Conservation (phyloP, 805 yeast genomes). For the Kodamaea hsintzibuensis region DNA sequence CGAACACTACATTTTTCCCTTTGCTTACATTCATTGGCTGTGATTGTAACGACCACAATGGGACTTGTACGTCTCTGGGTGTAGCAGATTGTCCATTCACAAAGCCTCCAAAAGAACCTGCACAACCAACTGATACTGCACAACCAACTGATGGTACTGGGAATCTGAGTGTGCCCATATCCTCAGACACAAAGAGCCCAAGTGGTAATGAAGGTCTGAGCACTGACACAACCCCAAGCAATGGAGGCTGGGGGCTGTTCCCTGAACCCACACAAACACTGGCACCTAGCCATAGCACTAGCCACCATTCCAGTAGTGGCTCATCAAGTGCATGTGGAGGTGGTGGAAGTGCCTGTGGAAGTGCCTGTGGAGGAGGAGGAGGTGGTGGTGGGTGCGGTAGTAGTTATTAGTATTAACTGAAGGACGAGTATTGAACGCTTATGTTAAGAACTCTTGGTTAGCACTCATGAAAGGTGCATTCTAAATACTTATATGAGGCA, state of each 20-base stretch:
- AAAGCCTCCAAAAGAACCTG: too few relatives aligned
- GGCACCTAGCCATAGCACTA: not conserved
- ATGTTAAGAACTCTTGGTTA: too few relatives aligned
- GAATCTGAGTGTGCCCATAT: too few relatives aligned
- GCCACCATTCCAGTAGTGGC: not conserved
- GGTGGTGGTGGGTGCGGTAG: not conserved
- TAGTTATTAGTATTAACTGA: too few relatives aligned
- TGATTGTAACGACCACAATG: not conserved
- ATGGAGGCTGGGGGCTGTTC: not conserved
- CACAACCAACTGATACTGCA: not conserved
- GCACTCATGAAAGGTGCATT: too few relatives aligned
- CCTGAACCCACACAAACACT: not conserved
- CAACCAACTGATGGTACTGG: too few relatives aligned
- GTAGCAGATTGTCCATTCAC: not conserved
- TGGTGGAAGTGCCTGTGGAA: not conserved
- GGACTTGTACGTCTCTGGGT: not conserved
- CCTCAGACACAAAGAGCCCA: too few relatives aligned
- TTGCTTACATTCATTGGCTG: not conserved
- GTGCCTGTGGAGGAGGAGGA: constrained; percentile 3
- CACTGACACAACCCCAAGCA: too few relatives aligned
- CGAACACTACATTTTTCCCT: not conserved
- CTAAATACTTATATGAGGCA: too few relatives aligned
- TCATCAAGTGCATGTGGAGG: not conserved
- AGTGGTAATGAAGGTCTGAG: too few relatives aligned
- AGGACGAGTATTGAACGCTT: too few relatives aligned